Conservation (phyloP, 148 eudicot genomes). For the Polygonum maritimum region DNA sequence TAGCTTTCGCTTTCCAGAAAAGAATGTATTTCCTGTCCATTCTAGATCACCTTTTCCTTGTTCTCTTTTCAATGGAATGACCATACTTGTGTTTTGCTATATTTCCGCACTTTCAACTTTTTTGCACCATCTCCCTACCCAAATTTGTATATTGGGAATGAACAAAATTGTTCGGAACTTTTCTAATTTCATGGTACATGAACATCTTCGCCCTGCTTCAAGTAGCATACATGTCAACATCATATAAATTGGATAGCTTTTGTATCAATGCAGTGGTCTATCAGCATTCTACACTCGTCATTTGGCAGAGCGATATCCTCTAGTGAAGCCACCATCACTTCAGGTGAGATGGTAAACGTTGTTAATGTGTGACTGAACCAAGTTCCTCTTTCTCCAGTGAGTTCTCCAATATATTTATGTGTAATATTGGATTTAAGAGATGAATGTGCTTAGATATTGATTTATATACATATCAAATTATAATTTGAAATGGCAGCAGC, state of each 20-base stretch:
- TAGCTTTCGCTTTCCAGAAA: neutral
- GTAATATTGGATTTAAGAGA: neutral
- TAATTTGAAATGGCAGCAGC: neutral
- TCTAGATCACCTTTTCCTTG: neutral
- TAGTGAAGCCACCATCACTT: constrained; percentile 76
- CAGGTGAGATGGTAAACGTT: constrained; percentile 42
- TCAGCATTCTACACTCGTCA: constrained; percentile 92
- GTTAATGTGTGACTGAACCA: neutral
- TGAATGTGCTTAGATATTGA: neutral
- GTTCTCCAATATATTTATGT: neutral
- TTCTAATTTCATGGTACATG: neutral
- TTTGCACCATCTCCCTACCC: neutral
- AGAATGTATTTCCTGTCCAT: neutral
- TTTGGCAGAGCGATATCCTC: constrained; percentile 58
- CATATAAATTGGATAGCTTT: neutral
- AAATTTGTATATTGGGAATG: neutral
- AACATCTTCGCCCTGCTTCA: neutral
- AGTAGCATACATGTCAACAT: neutral
- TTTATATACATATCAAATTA: neutral
- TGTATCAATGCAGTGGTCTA: constrained; percentile 56
- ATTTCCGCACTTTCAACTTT: neutral
- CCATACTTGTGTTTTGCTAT: neutral
- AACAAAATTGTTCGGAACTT: neutral
- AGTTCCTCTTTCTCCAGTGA: neutral
- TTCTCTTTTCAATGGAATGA: neutral